Conservation (phyloP, 2,329 filamentous ascomycete genomes). For the Plenodomus lindquistii region DNA sequence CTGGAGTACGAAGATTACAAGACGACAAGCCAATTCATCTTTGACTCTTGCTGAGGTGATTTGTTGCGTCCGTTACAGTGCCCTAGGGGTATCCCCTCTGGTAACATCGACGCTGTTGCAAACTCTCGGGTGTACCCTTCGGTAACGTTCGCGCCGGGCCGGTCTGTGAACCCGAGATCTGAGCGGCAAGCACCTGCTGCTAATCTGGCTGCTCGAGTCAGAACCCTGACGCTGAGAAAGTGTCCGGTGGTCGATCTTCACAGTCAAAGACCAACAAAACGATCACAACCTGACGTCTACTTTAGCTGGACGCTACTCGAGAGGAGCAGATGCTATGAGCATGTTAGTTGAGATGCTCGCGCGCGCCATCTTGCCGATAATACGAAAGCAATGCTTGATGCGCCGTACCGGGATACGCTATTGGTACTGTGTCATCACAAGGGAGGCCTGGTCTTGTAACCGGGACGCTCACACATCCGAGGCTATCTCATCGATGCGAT, state of each 20-base stretch:
- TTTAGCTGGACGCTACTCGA: neutral
- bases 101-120: neutral
- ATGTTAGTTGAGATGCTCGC: neutral
- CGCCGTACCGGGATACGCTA: neutral
- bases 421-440: neutral
- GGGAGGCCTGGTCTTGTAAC: neutral
- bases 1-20: no score
- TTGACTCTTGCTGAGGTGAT: no score
- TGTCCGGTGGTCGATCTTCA: neutral
- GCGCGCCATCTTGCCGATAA: neutral
- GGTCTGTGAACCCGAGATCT: constrained; percentile 28
- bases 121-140: constrained; percentile 18
- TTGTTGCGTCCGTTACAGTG: no score
- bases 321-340: neutral
- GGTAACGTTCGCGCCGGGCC: constrained; percentile 30
- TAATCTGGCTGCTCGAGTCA: constrained; percentile 14
- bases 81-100: constrained; percentile 6
- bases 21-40: no score
- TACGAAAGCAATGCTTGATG: neutral
- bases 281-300: neutral
- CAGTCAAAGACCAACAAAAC: neutral
- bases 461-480: neutral
- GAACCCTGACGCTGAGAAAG: constrained; percentile 4
- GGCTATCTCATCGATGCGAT: neutral
- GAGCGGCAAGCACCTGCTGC: constrained; percentile 25